These are phyloP conservation scores for Cyphellophora attinorum DNA, from an alignment of 2,329 filamentous ascomycete genomes.

Conservation along the genomic window DNA sequence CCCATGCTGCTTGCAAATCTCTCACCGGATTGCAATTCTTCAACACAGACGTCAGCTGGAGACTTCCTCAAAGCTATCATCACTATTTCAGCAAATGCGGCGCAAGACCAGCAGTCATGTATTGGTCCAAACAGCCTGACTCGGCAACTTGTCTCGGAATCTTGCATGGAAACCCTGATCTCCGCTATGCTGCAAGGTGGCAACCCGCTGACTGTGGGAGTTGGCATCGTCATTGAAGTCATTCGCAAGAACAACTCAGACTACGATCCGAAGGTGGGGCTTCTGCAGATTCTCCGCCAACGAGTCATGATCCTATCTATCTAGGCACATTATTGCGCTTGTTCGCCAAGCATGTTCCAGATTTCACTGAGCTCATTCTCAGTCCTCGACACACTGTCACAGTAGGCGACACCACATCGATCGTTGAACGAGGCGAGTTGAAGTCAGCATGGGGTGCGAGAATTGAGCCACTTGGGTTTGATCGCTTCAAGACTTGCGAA, in stretches of 20 bases:
- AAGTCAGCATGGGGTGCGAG: slow-evolving; percentile 82
- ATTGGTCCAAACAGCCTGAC: slow-evolving; percentile 97
- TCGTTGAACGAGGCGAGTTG: slow-evolving; percentile 62
- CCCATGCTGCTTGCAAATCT: slow-evolving; percentile 80
- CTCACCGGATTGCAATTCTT: slow-evolving; percentile 71
- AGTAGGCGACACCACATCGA: slow-evolving; percentile 46
- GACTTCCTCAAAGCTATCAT: slow-evolving; percentile 99
- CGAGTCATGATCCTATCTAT: slow-evolving; percentile 87
- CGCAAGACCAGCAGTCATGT: slow-evolving; percentile 96
- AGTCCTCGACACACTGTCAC: slow-evolving; percentile 54
- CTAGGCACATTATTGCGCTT: slow-evolving; percentile 79
- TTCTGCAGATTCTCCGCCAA: slow-evolving; percentile 68
- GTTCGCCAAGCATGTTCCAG: slow-evolving; percentile 82
- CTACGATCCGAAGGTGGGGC: slow-evolving; percentile 84
- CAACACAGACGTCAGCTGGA: slow-evolving; percentile 90
- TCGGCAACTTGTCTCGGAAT: slow-evolving; percentile 79
- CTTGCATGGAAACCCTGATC: slow-evolving; percentile 77
- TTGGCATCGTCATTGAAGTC: slow-evolving; percentile 95
- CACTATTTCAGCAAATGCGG: slow-evolving; percentile 95
- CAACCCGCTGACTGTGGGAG: slow-evolving; percentile 88
- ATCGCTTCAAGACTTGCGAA: slow-evolving; percentile 97
- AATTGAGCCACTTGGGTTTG: slow-evolving; percentile 91
- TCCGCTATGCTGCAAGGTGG: slow-evolving; percentile 86
- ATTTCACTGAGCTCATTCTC: slow-evolving; percentile 86
- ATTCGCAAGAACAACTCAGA: slow-evolving; percentile 99